Base-by-base conservation (phyloP, 164 flowering plant species). In the Dillenia suffruticosa region DNA sequence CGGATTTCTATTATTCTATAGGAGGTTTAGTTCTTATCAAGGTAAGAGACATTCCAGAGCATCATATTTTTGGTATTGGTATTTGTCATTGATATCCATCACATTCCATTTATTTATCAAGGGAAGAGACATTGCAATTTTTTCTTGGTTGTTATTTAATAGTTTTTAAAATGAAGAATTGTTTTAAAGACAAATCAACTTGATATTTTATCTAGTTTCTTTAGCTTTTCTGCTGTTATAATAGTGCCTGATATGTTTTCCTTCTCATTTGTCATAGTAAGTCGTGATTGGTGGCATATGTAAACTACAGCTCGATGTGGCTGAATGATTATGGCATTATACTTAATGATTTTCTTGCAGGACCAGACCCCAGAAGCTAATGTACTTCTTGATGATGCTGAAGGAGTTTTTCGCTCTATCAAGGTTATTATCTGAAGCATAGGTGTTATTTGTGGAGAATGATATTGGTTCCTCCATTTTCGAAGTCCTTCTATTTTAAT, bases 1-100 rank as follows among this genome's bases (percentile, higher is more conserved):
- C 78, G 70, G 96, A 89, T 61, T 89, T 81, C 58, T 82, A 91
- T 77, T 68, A 85, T 59, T 72, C 89, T 15, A 61, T 89, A 26
- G 89, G 89, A 72, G 69, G 97, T 64, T 73, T 95, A 75, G 67
- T 68, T n/a, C 83, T 84, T 56, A 76, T 89, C 63, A 89, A 92
- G 97, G 99, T 86, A 81, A 69, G 26, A 3, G 14, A 46, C 52
- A 9, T 32, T 50, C 16, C 19, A 0, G 24, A n/a, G 26, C 51
- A 32, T 10, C 24, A 19, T 54, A 47, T 8, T 46, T 46, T 58
- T 14, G 12, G 40, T 51, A 51, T 14, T 58, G 57, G 48, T 58
- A 14, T 43, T 46, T 10, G 64, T 32, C 40, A 32, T 32, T 5
- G 40, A n/a, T n/a, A n/a, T n/a, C n/a, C n/a, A n/a, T n/a, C n/a